These are phyloP conservation scores for Eucalyptus cloeziana DNA, from an alignment of 345 rosid species.

Conservation along the genomic window DNA sequence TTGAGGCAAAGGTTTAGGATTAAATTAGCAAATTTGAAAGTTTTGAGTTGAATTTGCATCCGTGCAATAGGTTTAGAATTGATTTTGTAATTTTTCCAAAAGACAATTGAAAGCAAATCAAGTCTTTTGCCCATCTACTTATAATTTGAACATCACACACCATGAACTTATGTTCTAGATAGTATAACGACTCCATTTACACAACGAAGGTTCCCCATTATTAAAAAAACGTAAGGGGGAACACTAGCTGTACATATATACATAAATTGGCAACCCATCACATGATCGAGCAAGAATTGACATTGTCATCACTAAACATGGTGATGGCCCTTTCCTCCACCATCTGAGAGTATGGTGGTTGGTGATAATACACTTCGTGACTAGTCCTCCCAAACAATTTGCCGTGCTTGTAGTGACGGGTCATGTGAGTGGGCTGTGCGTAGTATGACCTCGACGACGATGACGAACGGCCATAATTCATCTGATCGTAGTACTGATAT, in stretches of 20 bases:
- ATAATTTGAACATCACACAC: neutral
- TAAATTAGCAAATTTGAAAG: neutral
- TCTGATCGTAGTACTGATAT: neutral
- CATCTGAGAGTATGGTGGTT: slow-evolving; percentile 1
- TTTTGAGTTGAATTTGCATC: neutral
- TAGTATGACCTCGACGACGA: neutral
- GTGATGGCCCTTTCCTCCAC: neutral
- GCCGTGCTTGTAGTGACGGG: neutral
- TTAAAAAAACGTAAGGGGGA: neutral
- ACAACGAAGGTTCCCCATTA: neutral
- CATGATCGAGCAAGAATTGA: neutral
- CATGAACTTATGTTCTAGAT: neutral
- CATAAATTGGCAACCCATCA: neutral
- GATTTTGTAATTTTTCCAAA: neutral
- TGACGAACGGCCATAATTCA: neutral
- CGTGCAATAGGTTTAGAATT: neutral
- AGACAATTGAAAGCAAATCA: neutral
- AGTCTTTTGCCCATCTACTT: neutral
- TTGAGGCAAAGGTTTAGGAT: neutral
- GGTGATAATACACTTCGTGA: neutral
- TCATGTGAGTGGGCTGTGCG: neutral
- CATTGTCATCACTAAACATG: slow-evolving; percentile 1
- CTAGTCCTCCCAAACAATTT: neutral
- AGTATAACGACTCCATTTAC: neutral
- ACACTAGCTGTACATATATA: neutral